Conservation (phyloP, 1,139 yeast genomes). For the Suhomyces atakaporum region DNA sequence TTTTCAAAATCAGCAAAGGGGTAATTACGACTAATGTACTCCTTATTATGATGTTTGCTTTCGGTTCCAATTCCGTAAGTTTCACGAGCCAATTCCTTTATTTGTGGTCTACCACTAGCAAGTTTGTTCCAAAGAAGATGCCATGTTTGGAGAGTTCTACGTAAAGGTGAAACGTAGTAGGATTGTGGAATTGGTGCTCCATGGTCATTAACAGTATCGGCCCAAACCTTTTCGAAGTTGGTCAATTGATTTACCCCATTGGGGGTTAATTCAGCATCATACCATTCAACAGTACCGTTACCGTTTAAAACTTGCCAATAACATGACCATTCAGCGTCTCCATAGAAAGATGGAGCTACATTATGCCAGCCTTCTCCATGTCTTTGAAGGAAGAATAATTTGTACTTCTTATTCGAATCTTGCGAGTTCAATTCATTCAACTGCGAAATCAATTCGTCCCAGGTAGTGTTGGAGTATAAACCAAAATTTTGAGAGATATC, state of each 20-base stretch:
- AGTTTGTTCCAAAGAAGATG: slow-evolving; percentile 27
- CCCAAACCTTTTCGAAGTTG: slow-evolving; percentile 22
- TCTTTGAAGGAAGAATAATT: slow-evolving; percentile 40
- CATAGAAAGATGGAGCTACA: slow-evolving; percentile 26
- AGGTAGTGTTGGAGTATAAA: slow-evolving; percentile 18
- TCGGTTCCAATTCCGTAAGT: slow-evolving; percentile 41
- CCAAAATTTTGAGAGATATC: slow-evolving; percentile 24
- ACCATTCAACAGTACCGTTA: slow-evolving; percentile 34
- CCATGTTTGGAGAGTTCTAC: slow-evolving; percentile 40
- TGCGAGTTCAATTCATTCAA: slow-evolving; percentile 11
- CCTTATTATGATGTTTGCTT: slow-evolving; percentile 34
- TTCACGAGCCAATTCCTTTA: slow-evolving; percentile 40
- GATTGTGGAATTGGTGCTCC: slow-evolving; percentile 31
- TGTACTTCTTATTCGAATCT: slow-evolving; percentile 14
- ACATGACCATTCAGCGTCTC: slow-evolving; percentile 33
- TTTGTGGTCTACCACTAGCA: slow-evolving; percentile 21
- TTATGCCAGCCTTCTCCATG: slow-evolving; percentile 48
- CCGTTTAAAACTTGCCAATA: slow-evolving; percentile 35
- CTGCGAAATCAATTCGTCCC: slow-evolving; percentile 19
- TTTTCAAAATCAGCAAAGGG: slow-evolving; percentile 32
- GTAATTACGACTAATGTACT: slow-evolving; percentile 26
- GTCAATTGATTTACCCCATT: slow-evolving; percentile 27
- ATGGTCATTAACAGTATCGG: slow-evolving; percentile 16
- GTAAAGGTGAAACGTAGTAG: slow-evolving; percentile 37
- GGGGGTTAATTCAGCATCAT: slow-evolving; percentile 39